Evolutionary conservation across 352 stramenopile genomes (phyloP), one percentile per base, ranked within the genome.

Genomic region (Halophytophthora polymorphica): DNA sequence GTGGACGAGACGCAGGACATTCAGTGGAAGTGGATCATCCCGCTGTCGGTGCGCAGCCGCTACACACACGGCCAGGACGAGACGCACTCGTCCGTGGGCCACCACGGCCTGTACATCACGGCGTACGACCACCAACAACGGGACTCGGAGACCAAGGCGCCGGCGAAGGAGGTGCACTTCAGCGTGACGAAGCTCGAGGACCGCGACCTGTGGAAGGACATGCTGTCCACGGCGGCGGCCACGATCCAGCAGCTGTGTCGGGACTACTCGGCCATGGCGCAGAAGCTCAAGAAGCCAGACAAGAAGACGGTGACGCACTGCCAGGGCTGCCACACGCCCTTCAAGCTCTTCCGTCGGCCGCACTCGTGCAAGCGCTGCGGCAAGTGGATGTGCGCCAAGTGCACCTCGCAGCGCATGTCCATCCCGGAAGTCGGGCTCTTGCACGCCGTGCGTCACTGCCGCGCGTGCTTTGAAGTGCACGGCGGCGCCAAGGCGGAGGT

Each of bases 1-100:
- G 77, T 92, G 23, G 83, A 95, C 52, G 77, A 88, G 54, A 76
- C 72, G 4, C 74, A 93, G 29, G 62, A 72, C 21, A 95, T 95
- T 61, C 71, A 85, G 57, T 95, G 84, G 84, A 90, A 92, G 53
- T 95, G 84, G 84, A 90, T 95, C 41, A 68, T 95, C 0, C 84
- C 84, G 17, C 61, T 92, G 23, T 74, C 73, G 6, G 82, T 95
- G 11, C 72, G 71, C 23, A 80, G 64, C 14, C 73, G 82, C 13
- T 95, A 93, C 53, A 91, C 80, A 6, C 84, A 95, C 50, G 84
- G 84, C 4, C 82, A 95, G 49, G 83, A 93, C 55, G 84, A 93
- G 53, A 89, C 68, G 19, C 82, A 92, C 52, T 79, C 82, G 15
- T 91, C 80, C 0, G 73, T 95, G 8, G 84, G 84, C 3, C 84